phyloP scores from a whole-genome alignment of 495 filamentous ascomycete genomes.

The Trypethelium eluteriae region DNA sequence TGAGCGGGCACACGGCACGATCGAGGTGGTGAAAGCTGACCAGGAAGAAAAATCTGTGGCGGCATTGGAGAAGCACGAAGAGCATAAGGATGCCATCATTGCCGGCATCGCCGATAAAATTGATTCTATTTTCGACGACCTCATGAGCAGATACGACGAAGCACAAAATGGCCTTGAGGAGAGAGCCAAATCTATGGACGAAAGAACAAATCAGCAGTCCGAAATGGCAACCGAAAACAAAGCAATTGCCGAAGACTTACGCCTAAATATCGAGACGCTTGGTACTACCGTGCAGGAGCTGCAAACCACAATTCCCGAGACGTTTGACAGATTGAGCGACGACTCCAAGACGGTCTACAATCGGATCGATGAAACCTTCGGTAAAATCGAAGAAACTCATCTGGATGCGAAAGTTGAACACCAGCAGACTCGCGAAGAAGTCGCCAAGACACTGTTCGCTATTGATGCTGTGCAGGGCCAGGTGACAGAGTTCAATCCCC shows the following conservation, averaged over 20 bases:
- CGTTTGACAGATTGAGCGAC: slow-evolving; percentile 71
- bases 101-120: slow-evolving; percentile 57
- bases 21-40: slow-evolving; percentile 63
- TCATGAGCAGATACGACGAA: slow-evolving; percentile 77
- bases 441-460: slow-evolving; percentile 59
- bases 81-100: slow-evolving; percentile 49
- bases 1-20: slow-evolving; percentile 60
- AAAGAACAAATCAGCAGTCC: slow-evolving; percentile 57
- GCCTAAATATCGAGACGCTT: slow-evolving; percentile 72
- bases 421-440: slow-evolving; percentile 65
- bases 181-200: slow-evolving; percentile 59
- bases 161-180: slow-evolving; percentile 61
- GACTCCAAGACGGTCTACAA: slow-evolving; percentile 77
- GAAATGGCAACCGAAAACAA: slow-evolving; percentile 64
- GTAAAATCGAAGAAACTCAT: slow-evolving; percentile 69
- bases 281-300: slow-evolving; percentile 51
- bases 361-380: slow-evolving; percentile 66
- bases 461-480: slow-evolving; percentile 70
- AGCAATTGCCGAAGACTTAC: slow-evolving; percentile 75
- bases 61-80: slow-evolving; percentile 60
- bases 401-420: slow-evolving; percentile 65
- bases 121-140: slow-evolving; percentile 67
- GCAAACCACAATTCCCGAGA: slow-evolving; percentile 53
- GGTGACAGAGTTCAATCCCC: slow-evolving; percentile 72
- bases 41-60: slow-evolving; percentile 69